phyloP scores from a whole-genome alignment of 2,329 filamentous ascomycete species.

The Pestalotiopsis sp. region DNA sequence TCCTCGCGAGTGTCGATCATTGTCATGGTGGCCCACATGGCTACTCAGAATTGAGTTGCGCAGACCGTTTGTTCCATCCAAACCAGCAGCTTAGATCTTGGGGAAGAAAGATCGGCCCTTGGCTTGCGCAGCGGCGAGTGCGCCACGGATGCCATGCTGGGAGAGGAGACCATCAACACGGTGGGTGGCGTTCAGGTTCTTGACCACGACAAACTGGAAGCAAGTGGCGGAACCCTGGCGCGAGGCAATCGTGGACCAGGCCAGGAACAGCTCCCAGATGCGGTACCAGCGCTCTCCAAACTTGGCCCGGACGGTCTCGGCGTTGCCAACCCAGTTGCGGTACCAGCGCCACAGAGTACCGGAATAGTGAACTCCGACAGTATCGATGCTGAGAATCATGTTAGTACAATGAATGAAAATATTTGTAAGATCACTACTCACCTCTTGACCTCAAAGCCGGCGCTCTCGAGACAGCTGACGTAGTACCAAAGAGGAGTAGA shows the following conservation, averaged over 20 bases:
- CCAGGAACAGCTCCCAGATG: constrained; percentile 93
- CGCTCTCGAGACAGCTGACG: constrained; percentile 77
- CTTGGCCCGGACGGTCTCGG: constrained; percentile 86
- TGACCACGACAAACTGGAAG: constrained; percentile 84
- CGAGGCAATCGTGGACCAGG: constrained; percentile 81
- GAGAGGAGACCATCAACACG: constrained; percentile 73
- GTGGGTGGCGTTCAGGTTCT: constrained; percentile 88
- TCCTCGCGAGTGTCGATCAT: not conserved
- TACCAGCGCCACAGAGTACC: constrained; percentile 97
- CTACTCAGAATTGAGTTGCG: not conserved
- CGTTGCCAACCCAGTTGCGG: constrained; percentile 93
- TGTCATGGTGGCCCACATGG: not conserved
- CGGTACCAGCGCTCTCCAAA: constrained; percentile 90
- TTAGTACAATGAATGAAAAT: not conserved
- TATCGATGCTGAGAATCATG: constrained; percentile 62
- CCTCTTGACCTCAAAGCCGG: constrained; percentile 85
- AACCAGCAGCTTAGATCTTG: not conserved
- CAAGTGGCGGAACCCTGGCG: constrained; percentile 84
- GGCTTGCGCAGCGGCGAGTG: constrained; percentile 11
- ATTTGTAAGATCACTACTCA: not conserved
- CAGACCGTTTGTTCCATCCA: not conserved
- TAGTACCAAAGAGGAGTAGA: constrained; percentile 88
- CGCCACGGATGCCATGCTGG: constrained; percentile 63
- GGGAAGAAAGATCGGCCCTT: constrained; percentile 8
- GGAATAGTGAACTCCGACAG: constrained; percentile 91